Evolutionary conservation across 2,329 filamentous ascomycete species (phyloP), one percentile per base, ranked within the genome.

Genomic region (Neofusicoccum kwambonambiense): DNA sequence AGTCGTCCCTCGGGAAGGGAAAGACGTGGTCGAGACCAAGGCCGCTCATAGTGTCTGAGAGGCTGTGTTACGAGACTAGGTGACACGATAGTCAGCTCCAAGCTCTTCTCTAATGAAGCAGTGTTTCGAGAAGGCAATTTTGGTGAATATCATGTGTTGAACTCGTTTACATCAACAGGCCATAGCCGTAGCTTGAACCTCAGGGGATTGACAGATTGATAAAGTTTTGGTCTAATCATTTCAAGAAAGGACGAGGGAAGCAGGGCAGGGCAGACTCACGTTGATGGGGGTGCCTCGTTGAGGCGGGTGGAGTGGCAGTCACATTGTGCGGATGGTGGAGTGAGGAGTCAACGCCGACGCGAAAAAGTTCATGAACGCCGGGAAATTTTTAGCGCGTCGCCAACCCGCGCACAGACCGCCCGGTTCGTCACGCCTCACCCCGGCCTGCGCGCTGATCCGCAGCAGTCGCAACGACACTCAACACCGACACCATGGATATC

Each of bases 401-500:
- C 13, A 19, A 17, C 13, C 31, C 42, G 50, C 41, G 50, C 39
- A 31, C 27, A 39, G 39, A 17, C 45, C 37, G 15, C 13, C 34
- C n/a, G 17, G 27, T 54, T 39, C 50, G 41, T 63, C 60, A 58
- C 49, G 60, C 35, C n/a, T 44, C 34, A 44, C 37, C 35, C 60
- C 31, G 6, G 49, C 35, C 4, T 31, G 22, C 12, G 15, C 27
- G 49, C 12, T 35, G 49, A 57, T 57, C 62, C 31, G 13, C 50
- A 31, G 34, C 42, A n/a, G 11, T 35, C 41, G 5, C 42, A 58
- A 41, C 15, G 6, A 31, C 31, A 64, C 17, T 34, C 54, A 44
- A 57, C 19, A 34, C 34, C 44, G 37, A 15, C 41, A 65, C 7
- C 17, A 78, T 78, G 76, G 74, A 75, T 54, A 67, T 76, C 27